Conservation (phyloP, 2,329 filamentous ascomycete species). For the Zymoseptoria ardabiliae region DNA sequence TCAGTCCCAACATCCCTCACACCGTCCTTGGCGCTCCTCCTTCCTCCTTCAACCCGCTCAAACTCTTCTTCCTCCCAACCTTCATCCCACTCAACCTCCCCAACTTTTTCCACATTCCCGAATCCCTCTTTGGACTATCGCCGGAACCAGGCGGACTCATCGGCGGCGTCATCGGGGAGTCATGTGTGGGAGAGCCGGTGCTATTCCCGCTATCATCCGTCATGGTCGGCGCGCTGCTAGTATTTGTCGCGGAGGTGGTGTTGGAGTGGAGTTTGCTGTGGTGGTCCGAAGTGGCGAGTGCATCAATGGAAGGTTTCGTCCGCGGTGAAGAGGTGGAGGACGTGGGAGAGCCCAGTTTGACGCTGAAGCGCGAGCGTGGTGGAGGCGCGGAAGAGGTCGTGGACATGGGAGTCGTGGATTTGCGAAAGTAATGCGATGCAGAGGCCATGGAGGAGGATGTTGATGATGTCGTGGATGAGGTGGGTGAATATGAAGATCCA, state of each 20-base stretch:
- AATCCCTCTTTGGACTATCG: slow-evolving; percentile 28
- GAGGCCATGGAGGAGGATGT: slow-evolving; percentile 10
- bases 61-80: slow-evolving; percentile 29
- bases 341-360: slow-evolving; percentile 25
- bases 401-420: slow-evolving; percentile 4
- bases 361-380: slow-evolving; percentile 28
- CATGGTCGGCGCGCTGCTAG: slow-evolving; percentile 34
- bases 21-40: slow-evolving; percentile 3
- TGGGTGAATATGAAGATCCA: slow-evolving; percentile 19
- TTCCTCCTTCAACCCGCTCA: slow-evolving; percentile 21
- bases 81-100: slow-evolving; percentile 32
- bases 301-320: neutral
- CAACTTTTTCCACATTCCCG: slow-evolving; percentile 34
- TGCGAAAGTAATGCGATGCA: slow-evolving; percentile 16
- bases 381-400: slow-evolving; percentile 23
- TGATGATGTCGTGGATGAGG: slow-evolving; percentile 9
- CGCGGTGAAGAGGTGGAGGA: slow-evolving; percentile 22
- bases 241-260: slow-evolving; percentile 18
- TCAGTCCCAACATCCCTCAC: neutral
- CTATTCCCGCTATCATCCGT: slow-evolving; percentile 58
- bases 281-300: neutral
- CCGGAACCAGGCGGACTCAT: slow-evolving; percentile 56
- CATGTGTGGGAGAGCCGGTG: slow-evolving; percentile 43
- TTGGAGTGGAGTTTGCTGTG: slow-evolving; percentile 7
- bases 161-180: slow-evolving; percentile 64